Evolutionary conservation across 805 yeast species (phyloP).

Genomic region (Nakazawaea pomicola): DNA sequence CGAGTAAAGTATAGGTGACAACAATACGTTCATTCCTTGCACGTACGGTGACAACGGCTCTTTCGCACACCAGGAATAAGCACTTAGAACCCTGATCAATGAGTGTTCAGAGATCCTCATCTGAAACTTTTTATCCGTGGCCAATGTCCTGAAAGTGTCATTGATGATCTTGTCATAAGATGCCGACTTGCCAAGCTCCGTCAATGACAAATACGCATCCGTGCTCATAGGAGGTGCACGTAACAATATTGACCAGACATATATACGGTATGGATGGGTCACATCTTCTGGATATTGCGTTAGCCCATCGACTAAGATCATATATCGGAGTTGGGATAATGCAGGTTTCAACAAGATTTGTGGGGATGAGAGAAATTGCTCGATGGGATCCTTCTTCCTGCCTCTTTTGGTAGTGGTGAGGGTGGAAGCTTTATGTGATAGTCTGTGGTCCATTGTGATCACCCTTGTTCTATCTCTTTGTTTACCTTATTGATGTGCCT

Average conservation of each 20-base stretch:
- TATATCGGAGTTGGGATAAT: constrained; percentile 48
- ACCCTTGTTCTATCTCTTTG: constrained; percentile 1
- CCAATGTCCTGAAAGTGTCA: constrained; percentile 82
- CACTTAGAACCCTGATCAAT: constrained; percentile 62
- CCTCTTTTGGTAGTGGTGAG: constrained; percentile 22
- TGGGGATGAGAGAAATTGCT: constrained; percentile 39
- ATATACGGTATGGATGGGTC: constrained; percentile 56
- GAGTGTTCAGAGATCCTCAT: constrained; percentile 64
- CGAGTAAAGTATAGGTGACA: constrained; percentile 78
- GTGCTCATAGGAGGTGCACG: constrained; percentile 58
- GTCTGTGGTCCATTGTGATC: constrained; percentile 1
- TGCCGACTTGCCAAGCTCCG: constrained; percentile 52
- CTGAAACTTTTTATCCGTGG: constrained; percentile 64
- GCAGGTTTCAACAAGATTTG: constrained; percentile 44
- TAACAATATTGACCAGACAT: constrained; percentile 77
- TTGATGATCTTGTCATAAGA: constrained; percentile 68
- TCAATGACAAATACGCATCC: constrained; percentile 46
- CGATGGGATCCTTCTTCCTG: constrained; percentile 49
- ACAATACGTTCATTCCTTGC: constrained; percentile 87
- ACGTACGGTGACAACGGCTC: constrained; percentile 51
- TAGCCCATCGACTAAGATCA: constrained; percentile 43
- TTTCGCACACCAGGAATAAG: constrained; percentile 48
- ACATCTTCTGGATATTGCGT: constrained; percentile 27
- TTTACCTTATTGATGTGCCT: background rate
- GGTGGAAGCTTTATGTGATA: constrained; percentile 9